Evolutionary conservation across 495 filamentous ascomycete species (phyloP), one percentile per base, ranked within the genome.

Genomic region (Opeltia flavorubescens): DNA sequence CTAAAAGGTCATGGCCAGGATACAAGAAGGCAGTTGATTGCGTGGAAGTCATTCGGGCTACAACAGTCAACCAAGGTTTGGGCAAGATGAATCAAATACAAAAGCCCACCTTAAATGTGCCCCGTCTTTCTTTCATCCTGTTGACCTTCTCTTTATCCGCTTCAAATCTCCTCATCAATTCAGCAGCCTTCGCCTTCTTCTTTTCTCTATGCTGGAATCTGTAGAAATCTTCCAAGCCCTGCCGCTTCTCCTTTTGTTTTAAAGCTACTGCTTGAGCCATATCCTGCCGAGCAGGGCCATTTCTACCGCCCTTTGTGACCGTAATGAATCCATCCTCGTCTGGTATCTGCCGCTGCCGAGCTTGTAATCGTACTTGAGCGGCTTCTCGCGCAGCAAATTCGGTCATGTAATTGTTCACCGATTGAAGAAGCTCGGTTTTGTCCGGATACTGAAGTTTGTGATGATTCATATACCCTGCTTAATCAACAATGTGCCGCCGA

Each of bases 291-390:
- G 84, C 85, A 7, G 84, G 80, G 11, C 84, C 86, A 8, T 70
- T 68, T 47, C 83, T 78, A 33, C 67, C 67, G 12, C 88, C 89
- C 47, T 82, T 72, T 3, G 80, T 84, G 25, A 98, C 93, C 26
- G 86, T 95, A 18, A 95, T 71, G 58, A 98, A 98, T 8, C 91
- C 91, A 63, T 98, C 93, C 58, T 86, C 87, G 59, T 98, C 91
- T 8, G 91, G 86, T 55, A 82, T 80, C 55, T 79, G 75, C 38
- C 83, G 73, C 49, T 76, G 64, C 47, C 71, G 69, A 51, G 80
- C 76, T 27, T 76, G 77, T 17, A 76, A 67, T 21, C 76, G 76
- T 39, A 70, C 70, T 18, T 78, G 76, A 38, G 80, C 77, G 41
- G 77, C 75, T 57, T 93, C 80, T 26, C 75, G 72, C 36, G 68